Percentiles rank a stretch among this genome's conserved stretches.
These are phyloP conservation scores for Sphagnum fallax DNA, from an alignment of 228 moss, liverwort and hornwort species.

Conservation along the genomic window DNA sequence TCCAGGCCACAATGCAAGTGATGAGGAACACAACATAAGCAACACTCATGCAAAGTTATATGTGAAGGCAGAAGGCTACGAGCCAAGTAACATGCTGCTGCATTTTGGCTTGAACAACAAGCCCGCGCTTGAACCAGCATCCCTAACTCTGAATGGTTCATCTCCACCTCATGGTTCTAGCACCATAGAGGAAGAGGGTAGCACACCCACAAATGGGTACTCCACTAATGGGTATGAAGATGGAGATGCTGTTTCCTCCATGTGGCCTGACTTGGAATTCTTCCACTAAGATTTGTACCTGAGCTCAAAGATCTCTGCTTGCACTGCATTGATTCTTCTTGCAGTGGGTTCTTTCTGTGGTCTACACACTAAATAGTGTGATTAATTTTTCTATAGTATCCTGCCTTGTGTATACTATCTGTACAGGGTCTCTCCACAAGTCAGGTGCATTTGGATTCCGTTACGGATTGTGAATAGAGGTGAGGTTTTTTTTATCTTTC, in stretches of 20 bases:
- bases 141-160: conserved; percentile 7
- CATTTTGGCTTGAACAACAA: conserved; percentile 28
- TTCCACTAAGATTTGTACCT: too few species aligned
- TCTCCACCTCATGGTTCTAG: conserved; percentile 45
- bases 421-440: too few species aligned
- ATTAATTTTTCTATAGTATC: too few species aligned
- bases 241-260: conserved; percentile 35
- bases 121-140: conserved; percentile 19
- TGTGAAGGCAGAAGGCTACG: conserved; percentile 15
- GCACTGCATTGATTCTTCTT: too few species aligned
- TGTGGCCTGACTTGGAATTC: conserved; percentile 27
- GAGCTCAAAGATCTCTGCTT: too few species aligned
- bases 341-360: too few species aligned
- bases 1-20: conserved; percentile 4
- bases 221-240: conserved; percentile 44
- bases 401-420: too few species aligned
- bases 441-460: too few species aligned
- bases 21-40: background rate
- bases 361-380: too few species aligned
- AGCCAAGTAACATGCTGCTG: conserved; percentile 20
- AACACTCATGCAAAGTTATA: background rate
- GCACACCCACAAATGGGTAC: conserved; percentile 42
- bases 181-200: conserved; percentile 52
- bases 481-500: too few species aligned
- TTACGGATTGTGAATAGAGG: too few species aligned